Evolutionary conservation across 208 protist genomes (phyloP).

Genomic region (Crithidia expoeki): DNA sequence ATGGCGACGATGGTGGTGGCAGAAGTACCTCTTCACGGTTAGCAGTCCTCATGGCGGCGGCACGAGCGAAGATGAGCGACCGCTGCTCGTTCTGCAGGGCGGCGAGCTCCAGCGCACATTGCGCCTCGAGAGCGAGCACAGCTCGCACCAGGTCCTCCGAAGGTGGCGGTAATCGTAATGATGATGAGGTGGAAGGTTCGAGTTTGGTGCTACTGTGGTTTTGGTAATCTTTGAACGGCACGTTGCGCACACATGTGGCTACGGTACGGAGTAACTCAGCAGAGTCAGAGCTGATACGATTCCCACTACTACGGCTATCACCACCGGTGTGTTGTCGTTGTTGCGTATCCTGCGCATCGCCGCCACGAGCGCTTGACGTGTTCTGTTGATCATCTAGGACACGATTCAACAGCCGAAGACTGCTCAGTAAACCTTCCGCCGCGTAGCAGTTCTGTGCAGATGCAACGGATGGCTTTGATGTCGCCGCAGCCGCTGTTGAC

Average conservation of each 20-base stretch:
- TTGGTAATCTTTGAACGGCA: slow-evolving; percentile 8
- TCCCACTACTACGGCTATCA: no score
- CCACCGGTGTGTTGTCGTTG: no score
- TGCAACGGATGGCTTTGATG: neutral
- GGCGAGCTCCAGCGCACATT: slow-evolving; percentile 20
- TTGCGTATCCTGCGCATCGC: no score
- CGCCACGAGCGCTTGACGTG: neutral
- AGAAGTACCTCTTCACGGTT: no score
- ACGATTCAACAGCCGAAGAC: slow-evolving; percentile 12
- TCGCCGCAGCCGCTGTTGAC: no score
- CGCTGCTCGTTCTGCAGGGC: slow-evolving; percentile 9
- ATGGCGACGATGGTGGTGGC: neutral
- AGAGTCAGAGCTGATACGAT: no score
- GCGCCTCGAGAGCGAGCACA: slow-evolving; percentile 21
- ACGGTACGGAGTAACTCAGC: slow-evolving; percentile 28
- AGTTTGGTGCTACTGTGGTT: neutral
- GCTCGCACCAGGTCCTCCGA: slow-evolving; percentile 17
- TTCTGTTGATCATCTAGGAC: neutral
- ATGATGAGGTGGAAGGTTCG: neutral
- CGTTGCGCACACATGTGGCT: slow-evolving; percentile 29
- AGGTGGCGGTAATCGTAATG: no score
- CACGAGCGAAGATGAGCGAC: neutral
- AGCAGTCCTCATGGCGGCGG: neutral
- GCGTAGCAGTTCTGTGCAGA: slow-evolving; percentile 7
- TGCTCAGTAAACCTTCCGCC: slow-evolving; percentile 10